Percentiles rank a stretch among this genome's conserved stretches.
These are phyloP conservation scores for Candida gorgasii DNA, from an alignment of 805 yeast genomes.

Conservation along the genomic window DNA sequence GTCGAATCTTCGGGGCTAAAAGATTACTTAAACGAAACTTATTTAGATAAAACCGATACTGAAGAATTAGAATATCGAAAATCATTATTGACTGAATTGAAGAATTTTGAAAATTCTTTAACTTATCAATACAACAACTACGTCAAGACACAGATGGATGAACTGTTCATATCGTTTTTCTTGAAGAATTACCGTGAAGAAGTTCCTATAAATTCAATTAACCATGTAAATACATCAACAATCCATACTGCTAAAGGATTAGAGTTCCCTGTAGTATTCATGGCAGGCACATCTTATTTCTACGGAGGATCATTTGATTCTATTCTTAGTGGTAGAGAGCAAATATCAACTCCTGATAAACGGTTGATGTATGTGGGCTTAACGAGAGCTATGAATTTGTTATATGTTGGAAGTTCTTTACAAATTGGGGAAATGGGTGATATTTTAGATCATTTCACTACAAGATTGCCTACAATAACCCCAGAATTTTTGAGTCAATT, in stretches of 20 bases:
- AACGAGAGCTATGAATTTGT: conserved; percentile 58
- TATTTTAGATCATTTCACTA: conserved; percentile 14
- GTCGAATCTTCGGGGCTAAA: conserved; percentile 34
- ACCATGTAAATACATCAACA: conserved; percentile 57
- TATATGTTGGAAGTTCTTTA: conserved; percentile 33
- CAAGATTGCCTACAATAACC: conserved; percentile 14
- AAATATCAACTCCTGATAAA: conserved; percentile 22
- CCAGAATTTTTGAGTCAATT: conserved; percentile 9
- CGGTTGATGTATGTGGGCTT: conserved; percentile 62
- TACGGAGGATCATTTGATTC: conserved; percentile 18
- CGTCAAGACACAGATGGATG: conserved; percentile 7
- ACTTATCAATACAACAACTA: conserved; percentile 17
- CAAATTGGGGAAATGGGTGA: conserved; percentile 10
- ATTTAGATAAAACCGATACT: conserved; percentile 8
- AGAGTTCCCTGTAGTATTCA: conserved; percentile 69
- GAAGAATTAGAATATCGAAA: conserved; percentile 7
- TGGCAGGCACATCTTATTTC: conserved; percentile 17
- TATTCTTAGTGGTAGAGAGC: conserved; percentile 9
- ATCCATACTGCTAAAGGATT: conserved; percentile 75
- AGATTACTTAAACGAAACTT: conserved; percentile 23
- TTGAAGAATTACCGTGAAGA: conserved; percentile 42
- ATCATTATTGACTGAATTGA: conserved; percentile 1
- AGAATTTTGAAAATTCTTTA: conserved; percentile 23
- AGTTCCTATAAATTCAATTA: conserved; percentile 24
- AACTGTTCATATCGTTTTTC: conserved; percentile 40